Percentiles rank a stretch among this genome's conserved stretches.
Conservation (phyloP, 768 basidiomycete species). For the Lyophyllum semitale region DNA sequence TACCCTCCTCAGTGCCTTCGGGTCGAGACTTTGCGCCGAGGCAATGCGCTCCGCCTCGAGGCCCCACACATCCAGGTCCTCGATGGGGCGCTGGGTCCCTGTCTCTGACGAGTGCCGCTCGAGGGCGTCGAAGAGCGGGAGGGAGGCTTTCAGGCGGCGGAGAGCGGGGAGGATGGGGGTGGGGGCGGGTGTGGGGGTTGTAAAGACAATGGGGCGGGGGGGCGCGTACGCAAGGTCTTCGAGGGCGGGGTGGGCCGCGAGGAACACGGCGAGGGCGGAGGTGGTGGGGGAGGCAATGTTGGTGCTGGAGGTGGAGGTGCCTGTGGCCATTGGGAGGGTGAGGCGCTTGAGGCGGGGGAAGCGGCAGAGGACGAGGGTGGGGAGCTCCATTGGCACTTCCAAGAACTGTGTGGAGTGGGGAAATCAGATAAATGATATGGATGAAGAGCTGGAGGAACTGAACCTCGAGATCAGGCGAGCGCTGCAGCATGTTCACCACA, state of each 20-base stretch:
- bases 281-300: constrained; percentile 34
- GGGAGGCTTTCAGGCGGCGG: constrained; percentile 35
- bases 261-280: constrained; percentile 36
- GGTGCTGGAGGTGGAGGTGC: constrained; percentile 23
- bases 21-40: constrained; percentile 30
- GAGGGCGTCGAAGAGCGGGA: constrained; percentile 36
- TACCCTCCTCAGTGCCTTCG: constrained; percentile 30
- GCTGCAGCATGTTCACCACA: constrained; percentile 28
- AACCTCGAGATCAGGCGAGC: constrained; percentile 30
- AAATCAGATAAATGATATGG: background rate
- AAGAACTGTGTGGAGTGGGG: constrained; percentile 31
- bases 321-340: constrained; percentile 42
- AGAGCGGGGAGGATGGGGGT: constrained; percentile 44
- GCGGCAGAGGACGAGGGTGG: constrained; percentile 31
- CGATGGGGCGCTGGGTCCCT: constrained; percentile 29
- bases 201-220: constrained; percentile 31
- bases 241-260: constrained; percentile 46
- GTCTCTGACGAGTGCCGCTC: constrained; percentile 15
- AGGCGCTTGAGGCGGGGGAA: constrained; percentile 45
- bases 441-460: background rate
- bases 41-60: constrained; percentile 31
- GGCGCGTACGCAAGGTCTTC: constrained; percentile 51
- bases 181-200: constrained; percentile 30
- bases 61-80: constrained; percentile 34
- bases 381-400: constrained; percentile 48